Evolutionary conservation across 164 flowering plant species (phyloP).

Genomic region (Cinnamomum micranthum): DNA sequence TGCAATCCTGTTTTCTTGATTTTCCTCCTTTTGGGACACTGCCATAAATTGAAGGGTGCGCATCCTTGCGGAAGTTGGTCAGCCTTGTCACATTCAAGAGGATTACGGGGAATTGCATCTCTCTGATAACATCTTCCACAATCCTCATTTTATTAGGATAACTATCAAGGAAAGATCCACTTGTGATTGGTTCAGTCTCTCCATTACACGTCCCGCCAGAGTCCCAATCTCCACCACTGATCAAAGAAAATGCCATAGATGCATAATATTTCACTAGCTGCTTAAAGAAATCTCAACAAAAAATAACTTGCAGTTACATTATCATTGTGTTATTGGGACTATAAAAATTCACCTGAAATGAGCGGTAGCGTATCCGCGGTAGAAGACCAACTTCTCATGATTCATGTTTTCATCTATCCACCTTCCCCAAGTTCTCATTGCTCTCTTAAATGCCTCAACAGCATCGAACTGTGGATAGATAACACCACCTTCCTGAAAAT

Average conservation of each 20-base stretch:
- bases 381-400: constrained; percentile 52
- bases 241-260: not conserved
- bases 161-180: constrained; percentile 49
- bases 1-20: constrained; percentile 70
- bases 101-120: constrained; percentile 50
- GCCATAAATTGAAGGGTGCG: constrained; percentile 84
- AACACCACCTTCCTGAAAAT: constrained; percentile 75
- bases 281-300: not conserved
- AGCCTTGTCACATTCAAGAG: constrained; percentile 68
- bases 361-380: constrained; percentile 87
- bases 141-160: constrained; percentile 86
- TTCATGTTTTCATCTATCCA: constrained; percentile 66
- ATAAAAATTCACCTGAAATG: constrained; percentile 62
- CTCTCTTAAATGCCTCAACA: constrained; percentile 71
- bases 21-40: constrained; percentile 34
- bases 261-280: not conserved
- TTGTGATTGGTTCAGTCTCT: constrained; percentile 59
- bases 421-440: constrained; percentile 78
- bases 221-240: constrained; percentile 98
- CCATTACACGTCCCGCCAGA: constrained; percentile 90
- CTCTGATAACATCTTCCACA: constrained; percentile 66
- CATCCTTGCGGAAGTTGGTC: constrained; percentile 88
- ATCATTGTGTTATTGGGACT: not conserved
- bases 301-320: too few species aligned
- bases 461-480: constrained; percentile 76